Evolutionary conservation across 1,284 basidiomycete genomes (phyloP), one percentile per base, ranked within the genome.

Genomic region (Volvariella surrecta): DNA sequence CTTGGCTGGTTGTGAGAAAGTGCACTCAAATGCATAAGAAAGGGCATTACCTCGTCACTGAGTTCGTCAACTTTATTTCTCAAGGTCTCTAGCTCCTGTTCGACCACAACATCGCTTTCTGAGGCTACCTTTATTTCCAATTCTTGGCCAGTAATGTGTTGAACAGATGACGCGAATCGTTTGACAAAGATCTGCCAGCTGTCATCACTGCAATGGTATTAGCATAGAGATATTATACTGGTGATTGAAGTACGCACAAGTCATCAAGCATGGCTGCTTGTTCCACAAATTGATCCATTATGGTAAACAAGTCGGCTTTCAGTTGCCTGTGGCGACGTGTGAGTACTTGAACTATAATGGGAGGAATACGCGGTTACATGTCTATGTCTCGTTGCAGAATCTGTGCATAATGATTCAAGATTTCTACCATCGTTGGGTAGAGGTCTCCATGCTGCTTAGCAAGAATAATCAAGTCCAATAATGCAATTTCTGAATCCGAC

Each of bases 261-360:
- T 78, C 73, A 47, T 78, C 74, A 2, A 85, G 61, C 46, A 69
- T 56, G 1, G 70, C 65, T 3, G 74, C 66, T 47, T 84, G 76
- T 50, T 83, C 77, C n/a, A 85, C 67, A 49, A 92, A 87, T 39
- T 70, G 75, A 43, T 80, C 76, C 19, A 87, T 51, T 22, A 89
- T 66, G 3, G 70, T 69, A 35, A 89, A 67, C 0, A 81, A 52
- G 47, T 82, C 73, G 1, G 66, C 62, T 56, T 86, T 86, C 40
- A 83, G 64, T 49, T 79, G 70, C 20, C 82, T 86, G 44, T n/a
- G 48, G 21, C 13, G 43, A 39, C 21, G 8, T 4, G 13, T n/a
- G 10, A 43, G 18, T 35, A 20, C 18, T 28, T n/a, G n/a, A n/a
- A n/a, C n/a, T n/a, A 32, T 28, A 11, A 19, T 2, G n/a, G n/a